Conservation (phyloP, 805 yeast species). For the Lipomyces sp. region DNA sequence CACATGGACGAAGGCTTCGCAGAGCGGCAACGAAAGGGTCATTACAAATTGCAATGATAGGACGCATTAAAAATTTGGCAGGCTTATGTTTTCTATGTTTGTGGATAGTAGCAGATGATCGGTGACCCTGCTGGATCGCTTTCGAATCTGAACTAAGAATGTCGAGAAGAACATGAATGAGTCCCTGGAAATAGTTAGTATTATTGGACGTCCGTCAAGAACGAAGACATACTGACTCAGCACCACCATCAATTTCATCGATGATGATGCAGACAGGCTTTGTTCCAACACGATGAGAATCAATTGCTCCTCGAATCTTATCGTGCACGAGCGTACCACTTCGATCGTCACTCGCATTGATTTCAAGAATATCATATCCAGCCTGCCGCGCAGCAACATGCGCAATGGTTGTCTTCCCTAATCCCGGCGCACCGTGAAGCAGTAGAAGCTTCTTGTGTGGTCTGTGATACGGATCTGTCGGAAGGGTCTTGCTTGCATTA, state of each 20-base stretch:
- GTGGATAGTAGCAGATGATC: constrained; percentile 16
- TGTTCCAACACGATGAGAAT: constrained; percentile 61
- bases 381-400: constrained; percentile 82
- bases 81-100: constrained; percentile 45
- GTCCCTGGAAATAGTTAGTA: constrained; percentile 39
- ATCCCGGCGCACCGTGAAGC: constrained; percentile 91
- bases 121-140: constrained; percentile 50
- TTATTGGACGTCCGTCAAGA: background rate
- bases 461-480: constrained; percentile 59
- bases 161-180: constrained; percentile 62
- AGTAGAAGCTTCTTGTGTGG: constrained; percentile 69
- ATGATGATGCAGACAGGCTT: constrained; percentile 83
- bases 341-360: constrained; percentile 85
- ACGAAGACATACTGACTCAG: constrained; percentile 49
- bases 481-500: background rate
- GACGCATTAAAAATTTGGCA: constrained; percentile 64
- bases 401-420: constrained; percentile 88
- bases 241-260: constrained; percentile 87
- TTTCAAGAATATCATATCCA: constrained; percentile 79
- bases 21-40: constrained; percentile 77
- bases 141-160: constrained; percentile 61
- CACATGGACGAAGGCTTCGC: constrained; percentile 71
- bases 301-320: constrained; percentile 64
- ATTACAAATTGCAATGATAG: constrained; percentile 91
- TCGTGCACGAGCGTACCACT: constrained; percentile 61